phyloP scores from a whole-genome alignment of 306 rosid genomes.

The Dryas alaskensis region DNA sequence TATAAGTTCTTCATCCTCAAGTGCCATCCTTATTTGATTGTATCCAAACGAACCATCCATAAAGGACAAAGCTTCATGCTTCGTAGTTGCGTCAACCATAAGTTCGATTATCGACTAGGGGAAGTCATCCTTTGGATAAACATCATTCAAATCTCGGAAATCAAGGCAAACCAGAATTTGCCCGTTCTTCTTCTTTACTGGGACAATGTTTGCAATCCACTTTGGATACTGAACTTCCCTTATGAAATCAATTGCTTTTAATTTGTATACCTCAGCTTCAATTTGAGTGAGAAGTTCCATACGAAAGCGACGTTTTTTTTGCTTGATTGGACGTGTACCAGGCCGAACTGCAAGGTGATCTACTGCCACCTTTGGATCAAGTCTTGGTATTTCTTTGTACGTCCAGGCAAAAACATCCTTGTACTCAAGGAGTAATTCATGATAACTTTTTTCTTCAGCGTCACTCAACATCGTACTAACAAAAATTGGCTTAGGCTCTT shows the following conservation, averaged over 20 bases:
- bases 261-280: neutral
- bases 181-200: neutral
- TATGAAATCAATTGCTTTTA: neutral
- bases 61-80: neutral
- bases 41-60: neutral
- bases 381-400: neutral
- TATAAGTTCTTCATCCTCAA: neutral
- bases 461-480: neutral
- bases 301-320: neutral
- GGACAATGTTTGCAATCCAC: neutral
- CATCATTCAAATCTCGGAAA: neutral
- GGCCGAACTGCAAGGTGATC: neutral
- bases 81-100: too few relatives aligned
- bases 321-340: accelerated
- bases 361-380: accelerated
- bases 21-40: neutral
- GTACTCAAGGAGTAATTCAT: neutral
- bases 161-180: neutral
- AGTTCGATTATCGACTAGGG: neutral
- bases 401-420: neutral
- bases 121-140: neutral
- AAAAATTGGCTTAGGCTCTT: neutral
- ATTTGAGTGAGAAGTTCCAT: neutral
- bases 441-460: neutral
- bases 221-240: neutral